Evolutionary conservation across 495 filamentous ascomycete genomes (phyloP), one percentile per base, ranked within the genome.

Genomic region (Hypoxylon rickii): DNA sequence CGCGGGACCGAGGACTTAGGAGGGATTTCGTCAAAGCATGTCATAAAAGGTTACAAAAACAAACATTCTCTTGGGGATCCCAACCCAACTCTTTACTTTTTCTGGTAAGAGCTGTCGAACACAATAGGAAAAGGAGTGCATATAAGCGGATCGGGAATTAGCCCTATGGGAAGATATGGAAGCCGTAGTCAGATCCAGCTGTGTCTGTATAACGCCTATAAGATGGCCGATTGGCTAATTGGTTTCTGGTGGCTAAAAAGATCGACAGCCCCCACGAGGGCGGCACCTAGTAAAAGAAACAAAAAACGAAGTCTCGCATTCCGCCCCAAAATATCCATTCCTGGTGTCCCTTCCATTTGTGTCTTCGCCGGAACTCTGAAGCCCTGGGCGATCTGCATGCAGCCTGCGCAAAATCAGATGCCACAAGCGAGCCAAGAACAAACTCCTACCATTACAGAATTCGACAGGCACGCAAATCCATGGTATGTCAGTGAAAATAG

Each of bases 241-340:
- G 48, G 20, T 42, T 40, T 15, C 47, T 38, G 5, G 48, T 57
- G 44, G 52, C 48, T 57, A 50, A 53, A 63, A 63, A 40, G 59
- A 57, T 63, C 59, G 59, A 51, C 59, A 20, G 59, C 59, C 59
- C 59, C 59, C 59, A 63, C 49, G 53, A 21, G 29, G 32, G 43
- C 17, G 24, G 20, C 26, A 48, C 3, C 11, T 34, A n/a, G 13
- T 5, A 16, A 17, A 7, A 6, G 7, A 16, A 7, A 18, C 18
- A 45, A 18, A 20, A 47, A 56, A 52, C 12, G 41, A 55, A 51
- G 18, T n/a, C 10, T 2, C 26, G 32, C 44, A n/a, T 51, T 36
- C 16, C 37, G 41, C 36, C 47, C 32, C 21, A 40, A 32, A 1
- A 38, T 21, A 40, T 11, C 44, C 31, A 20, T 41, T 29, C 46